Base-by-base conservation (phyloP, 805 yeast species). In the Candida caryicola region DNA sequence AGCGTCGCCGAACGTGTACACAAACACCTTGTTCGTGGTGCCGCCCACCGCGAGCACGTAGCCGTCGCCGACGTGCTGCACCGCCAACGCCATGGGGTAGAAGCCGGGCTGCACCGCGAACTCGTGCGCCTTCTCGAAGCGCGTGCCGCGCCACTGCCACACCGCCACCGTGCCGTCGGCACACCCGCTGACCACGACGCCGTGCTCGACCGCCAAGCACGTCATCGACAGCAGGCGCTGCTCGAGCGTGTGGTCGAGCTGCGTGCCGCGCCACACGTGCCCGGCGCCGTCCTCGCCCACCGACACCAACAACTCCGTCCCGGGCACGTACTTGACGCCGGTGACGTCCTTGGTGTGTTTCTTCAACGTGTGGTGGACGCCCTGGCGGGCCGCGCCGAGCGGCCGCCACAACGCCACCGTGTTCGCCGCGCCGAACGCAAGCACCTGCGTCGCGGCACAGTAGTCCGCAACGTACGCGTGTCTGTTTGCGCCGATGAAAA, bases 371-470 rank as follows among this genome's bases (percentile, higher is more conserved):
- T 59, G 48, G 36, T 54, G 55, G 0, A 80, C 78, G 10, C 87
- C 87, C 18, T 53, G 50, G 14, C 64, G 53, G 26, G 54, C 36
- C 3, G 45, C 25, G 19, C 65, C 64, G 14, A 75, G 54, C 1
- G 90, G 85, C n/a, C 74, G 63, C 81, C 88, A 84, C 27, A 86
- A 57, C 0, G 91, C 88, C 34, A 85, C 65, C 13, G 76, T 72
- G 30, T 66, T 71, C 1, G 78, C 76, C 0, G 93, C 87, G 5
- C 90, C 95, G 57, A 71, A 86, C 0, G 93, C 95, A 5, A 84
- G 69, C 4, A 74, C 39, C 16, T 64, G 52, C 8, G 50, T 48
- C 1, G 39, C 37, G 0, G 53, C 37, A 41, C 71, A 66, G 46
- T 72, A 74, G 50, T 79, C 89, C 17, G 81, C 72, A 4, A 74